Evolutionary conservation across 2,329 filamentous ascomycete species (phyloP).

Genomic region (Neonectria neomacrospora): DNA sequence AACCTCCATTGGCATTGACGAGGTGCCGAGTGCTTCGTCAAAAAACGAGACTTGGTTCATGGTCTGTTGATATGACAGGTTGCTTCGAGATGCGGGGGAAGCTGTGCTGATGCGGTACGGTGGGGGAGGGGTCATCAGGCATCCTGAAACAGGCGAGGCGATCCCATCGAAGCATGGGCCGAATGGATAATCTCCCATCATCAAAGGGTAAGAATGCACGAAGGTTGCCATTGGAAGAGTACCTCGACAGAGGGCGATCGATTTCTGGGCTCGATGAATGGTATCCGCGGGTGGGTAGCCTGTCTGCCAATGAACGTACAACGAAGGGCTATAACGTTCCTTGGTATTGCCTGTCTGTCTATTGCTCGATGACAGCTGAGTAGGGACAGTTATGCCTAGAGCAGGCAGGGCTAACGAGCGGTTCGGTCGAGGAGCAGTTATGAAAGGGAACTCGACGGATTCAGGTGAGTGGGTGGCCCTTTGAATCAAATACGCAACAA

Average conservation of each 20-base stretch:
- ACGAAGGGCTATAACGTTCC: neutral
- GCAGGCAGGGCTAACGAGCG: constrained; percentile 7
- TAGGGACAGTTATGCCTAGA: constrained; percentile 12
- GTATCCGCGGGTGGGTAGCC: neutral
- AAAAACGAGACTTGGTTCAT: constrained; percentile 41
- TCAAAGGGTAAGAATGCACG: constrained; percentile 3
- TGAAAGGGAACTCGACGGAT: constrained; percentile 11
- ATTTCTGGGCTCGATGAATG: neutral
- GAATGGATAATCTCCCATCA: constrained; percentile 13
- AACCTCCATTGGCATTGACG: constrained; percentile 34
- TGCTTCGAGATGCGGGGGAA: constrained; percentile 35
- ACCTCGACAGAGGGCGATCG: neutral
- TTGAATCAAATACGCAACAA: constrained; percentile 14
- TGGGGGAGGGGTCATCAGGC: constrained; percentile 36
- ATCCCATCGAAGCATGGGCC: constrained; percentile 16
- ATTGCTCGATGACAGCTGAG: constrained; percentile 4
- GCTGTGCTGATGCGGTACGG: constrained; percentile 37
- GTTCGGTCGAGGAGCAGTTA: constrained; percentile 12
- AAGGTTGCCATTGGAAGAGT: constrained; percentile 23
- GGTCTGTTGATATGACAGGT: constrained; percentile 32
- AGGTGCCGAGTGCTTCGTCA: constrained; percentile 41
- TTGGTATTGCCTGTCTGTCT: neutral
- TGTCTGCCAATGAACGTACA: neutral
- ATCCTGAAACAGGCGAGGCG: constrained; percentile 22
- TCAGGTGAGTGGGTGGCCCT: constrained; percentile 11